phyloP scores from a whole-genome alignment of 768 basidiomycete species.

The Lactarius indigo region DNA sequence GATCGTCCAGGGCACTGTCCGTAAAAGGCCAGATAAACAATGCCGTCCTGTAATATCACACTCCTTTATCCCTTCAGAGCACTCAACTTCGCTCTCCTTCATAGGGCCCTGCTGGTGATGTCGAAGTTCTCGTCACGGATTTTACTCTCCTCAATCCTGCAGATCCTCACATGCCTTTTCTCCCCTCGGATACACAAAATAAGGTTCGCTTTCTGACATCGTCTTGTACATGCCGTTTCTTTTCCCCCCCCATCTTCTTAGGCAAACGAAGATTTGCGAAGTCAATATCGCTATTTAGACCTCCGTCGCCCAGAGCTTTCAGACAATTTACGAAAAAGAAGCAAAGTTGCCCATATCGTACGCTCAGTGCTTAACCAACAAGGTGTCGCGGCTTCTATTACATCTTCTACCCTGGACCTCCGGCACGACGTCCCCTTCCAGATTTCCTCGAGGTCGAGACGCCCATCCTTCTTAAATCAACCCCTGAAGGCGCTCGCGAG shows the following conservation, averaged over 20 bases:
- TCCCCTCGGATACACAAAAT: constrained; percentile 71
- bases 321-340: constrained; percentile 76
- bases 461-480: constrained; percentile 83
- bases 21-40: constrained; percentile 57
- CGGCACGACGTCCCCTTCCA: constrained; percentile 34
- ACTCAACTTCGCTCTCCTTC: constrained; percentile 7
- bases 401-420: constrained; percentile 22
- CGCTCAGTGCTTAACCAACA: constrained; percentile 69
- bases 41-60: constrained; percentile 46
- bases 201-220: constrained; percentile 48
- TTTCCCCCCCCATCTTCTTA: constrained; percentile 31
- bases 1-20: constrained; percentile 70
- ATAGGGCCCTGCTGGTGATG: constrained; percentile 63
- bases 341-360: constrained; percentile 74
- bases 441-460: constrained; percentile 94
- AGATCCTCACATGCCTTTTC: constrained; percentile 68
- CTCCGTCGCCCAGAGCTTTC: constrained; percentile 72
- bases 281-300: constrained; percentile 86
- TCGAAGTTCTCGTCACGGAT: constrained; percentile 73
- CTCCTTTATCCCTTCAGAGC: constrained; percentile 4
- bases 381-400: constrained; percentile 44
- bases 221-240: neutral
- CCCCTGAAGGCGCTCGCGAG: constrained; percentile 92
- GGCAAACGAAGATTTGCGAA: constrained; percentile 84
- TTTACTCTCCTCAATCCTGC: constrained; percentile 82